phyloP scores from a whole-genome alignment of 1,284 basidiomycete genomes.

The Inonotus hispidus region DNA sequence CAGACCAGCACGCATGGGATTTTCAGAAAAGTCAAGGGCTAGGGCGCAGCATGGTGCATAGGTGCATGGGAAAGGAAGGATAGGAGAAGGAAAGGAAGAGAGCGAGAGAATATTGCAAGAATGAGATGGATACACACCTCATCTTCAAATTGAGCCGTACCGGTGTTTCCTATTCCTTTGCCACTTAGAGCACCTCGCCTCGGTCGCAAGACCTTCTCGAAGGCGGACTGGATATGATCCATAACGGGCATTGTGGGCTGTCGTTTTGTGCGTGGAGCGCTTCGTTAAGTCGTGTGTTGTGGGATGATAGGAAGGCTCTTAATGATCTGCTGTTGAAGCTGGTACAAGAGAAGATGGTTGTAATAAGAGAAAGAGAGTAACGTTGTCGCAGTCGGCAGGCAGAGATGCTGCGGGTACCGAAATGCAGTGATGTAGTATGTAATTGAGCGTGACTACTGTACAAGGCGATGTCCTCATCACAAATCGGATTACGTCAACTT shows the following conservation, averaged over 20 bases:
- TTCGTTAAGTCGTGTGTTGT: background rate
- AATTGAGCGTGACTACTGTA: background rate
- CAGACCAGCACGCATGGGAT: background rate
- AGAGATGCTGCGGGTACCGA: background rate
- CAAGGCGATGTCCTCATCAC: no score
- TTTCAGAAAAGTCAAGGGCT: background rate
- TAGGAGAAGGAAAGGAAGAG: background rate
- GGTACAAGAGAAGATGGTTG: background rate
- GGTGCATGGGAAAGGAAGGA: background rate
- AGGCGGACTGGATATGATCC: conserved; percentile 19
- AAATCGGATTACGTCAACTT: background rate
- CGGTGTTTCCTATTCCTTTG: conserved; percentile 17
- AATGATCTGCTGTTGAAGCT: background rate
- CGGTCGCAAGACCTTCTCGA: conserved; percentile 16
- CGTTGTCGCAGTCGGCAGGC: background rate
- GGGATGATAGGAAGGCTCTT: background rate
- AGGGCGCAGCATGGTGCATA: background rate
- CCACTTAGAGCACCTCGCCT: conserved; percentile 3
- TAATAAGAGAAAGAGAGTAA: background rate
- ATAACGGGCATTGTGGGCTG: conserved; percentile 12
- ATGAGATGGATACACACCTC: conserved; percentile 18
- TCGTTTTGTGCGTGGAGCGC: background rate
- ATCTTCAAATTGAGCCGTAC: conserved; percentile 19
- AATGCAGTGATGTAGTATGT: background rate
- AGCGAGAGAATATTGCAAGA: background rate